Base-by-base conservation (phyloP, 2,329 filamentous ascomycete genomes). In the Aureobasidium sp. region DNA sequence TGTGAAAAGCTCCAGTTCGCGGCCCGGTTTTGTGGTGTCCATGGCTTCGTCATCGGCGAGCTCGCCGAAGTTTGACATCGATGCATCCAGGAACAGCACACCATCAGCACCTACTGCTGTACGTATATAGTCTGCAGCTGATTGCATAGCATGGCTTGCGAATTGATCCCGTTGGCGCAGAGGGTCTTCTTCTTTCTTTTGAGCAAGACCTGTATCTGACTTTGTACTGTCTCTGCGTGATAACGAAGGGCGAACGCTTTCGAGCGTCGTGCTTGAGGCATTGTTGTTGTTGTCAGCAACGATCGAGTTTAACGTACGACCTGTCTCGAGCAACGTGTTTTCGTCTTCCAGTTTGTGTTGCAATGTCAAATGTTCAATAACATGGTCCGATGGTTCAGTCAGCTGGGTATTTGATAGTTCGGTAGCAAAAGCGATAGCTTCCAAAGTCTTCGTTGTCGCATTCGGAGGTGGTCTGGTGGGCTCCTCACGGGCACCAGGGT, bases 61-160 rank as follows among this genome's bases (percentile, higher is more conserved):
- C 8, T 45, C 53, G 12, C 53, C 53, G n/a, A 49, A 49, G 8
- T 38, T 49, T 5, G 41, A 42, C 38, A 42, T 47, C 1, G 54
- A 56, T 22, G 59, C 66, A 56, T 71, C 69, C 27, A 73, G 55
- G 45, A 72, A 70, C 0, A 71, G 58, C 21, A 76, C 73, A 8
- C 73, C 74, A 5, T 74, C 72, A 12, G 72, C 68, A 7, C 64
- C 63, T 17, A 78, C 62, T 21, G 73, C 72, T 50, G 73, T 70
- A 2, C 67, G 67, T 8, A 77, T 64, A 1, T 74, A 59, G 32
- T 72, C 70, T 1, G 73, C 71, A 3, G 73, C 74, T 22, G 72
- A 65, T 10, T 63, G 63, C 48, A 74, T 75, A 4, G 45, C 45
- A n/a, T 38, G 27, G 35, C 51, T 60, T 56, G 14, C 64, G 58